phyloP scores from a whole-genome alignment of 2,329 filamentous ascomycete genomes.

The Penicillium glabrum region DNA sequence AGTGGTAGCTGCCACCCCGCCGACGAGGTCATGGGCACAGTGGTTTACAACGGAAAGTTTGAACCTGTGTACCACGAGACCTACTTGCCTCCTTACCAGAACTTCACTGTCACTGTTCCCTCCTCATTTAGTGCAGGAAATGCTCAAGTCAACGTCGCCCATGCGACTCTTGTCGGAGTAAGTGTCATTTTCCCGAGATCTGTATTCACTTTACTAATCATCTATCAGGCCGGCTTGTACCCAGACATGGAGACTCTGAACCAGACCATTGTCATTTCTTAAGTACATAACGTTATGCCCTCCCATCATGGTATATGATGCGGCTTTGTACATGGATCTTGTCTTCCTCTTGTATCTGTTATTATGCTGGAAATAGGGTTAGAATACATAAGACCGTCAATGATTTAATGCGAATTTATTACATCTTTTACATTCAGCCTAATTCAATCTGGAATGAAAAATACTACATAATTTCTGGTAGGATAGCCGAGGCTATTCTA shows the following conservation, averaged over 20 bases:
- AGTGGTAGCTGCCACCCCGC: constrained; percentile 15
- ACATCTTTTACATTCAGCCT: no score
- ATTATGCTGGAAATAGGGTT: no score
- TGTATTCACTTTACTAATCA: not conserved
- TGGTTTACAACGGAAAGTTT: constrained; percentile 31
- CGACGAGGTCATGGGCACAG: constrained; percentile 21
- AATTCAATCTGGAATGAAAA: no score
- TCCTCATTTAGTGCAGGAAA: constrained; percentile 9
- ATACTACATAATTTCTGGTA: no score
- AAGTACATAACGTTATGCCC: not conserved
- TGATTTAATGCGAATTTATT: no score
- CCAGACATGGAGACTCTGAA: constrained; percentile 28
- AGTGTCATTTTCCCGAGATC: constrained; percentile 8
- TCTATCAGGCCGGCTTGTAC: constrained; percentile 19
- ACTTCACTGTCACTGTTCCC: constrained; percentile 31
- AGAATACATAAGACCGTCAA: no score
- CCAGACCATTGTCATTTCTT: constrained; percentile 23
- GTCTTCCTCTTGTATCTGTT: not conserved
- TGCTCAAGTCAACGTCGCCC: constrained; percentile 28
- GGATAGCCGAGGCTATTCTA: no score
- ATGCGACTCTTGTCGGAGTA: constrained; percentile 32
- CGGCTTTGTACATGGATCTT: not conserved
- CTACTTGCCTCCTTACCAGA: constrained; percentile 27
- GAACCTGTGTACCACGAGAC: constrained; percentile 27
- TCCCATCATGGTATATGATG: not conserved